Evolutionary conservation across 345 rosid species (phyloP), one percentile per base, ranked within the genome.

Genomic region (Eucalyptus rudis): DNA sequence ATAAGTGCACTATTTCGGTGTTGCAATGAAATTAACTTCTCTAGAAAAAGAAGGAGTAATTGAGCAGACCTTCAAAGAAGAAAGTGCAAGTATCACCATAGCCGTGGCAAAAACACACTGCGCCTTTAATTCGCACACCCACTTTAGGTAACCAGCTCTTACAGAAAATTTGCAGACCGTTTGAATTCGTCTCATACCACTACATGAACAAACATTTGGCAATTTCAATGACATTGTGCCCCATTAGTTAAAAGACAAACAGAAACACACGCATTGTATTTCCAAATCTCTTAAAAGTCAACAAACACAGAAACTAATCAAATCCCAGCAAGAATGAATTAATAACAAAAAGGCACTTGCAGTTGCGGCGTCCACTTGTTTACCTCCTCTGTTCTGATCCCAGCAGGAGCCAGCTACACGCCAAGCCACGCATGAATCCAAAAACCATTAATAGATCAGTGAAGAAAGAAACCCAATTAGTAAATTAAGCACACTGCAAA

Each of bases 61-160:
- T 86, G 49, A 58, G 43, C 49, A 9, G 89, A 97, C 99, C 99
- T 95, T 97, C 99, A 84, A 96, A 96, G 95, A 97, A 96, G 96
- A 97, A 97, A 88, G 99, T 97, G 95, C 99, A 97, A 85, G 99
- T 96, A 90, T 97, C 98, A 49, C 99, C 99, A 93, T 97, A 97
- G 22, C 99, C 99, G 95, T 97, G 99, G 91, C 96, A 94, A 79
- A 96, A 94, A 88, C 88, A 96, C 88, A 97, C 90, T 40, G 91
- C 93, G 86, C 98, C 99, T 93, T 96, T 96, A 40, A 95, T 94
- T 89, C 44, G 88, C 43, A 92, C 94, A 3, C 93, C 97, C 13
- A 89, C 88, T 90, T 92, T 90, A 27, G 99, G 99, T 91, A 93
- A 88, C 99, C 99, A 97, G 91, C 97, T 92, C 92, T 95, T 96